Conservation (phyloP, 768 basidiomycete species). For the Lactifluus piperatus region DNA sequence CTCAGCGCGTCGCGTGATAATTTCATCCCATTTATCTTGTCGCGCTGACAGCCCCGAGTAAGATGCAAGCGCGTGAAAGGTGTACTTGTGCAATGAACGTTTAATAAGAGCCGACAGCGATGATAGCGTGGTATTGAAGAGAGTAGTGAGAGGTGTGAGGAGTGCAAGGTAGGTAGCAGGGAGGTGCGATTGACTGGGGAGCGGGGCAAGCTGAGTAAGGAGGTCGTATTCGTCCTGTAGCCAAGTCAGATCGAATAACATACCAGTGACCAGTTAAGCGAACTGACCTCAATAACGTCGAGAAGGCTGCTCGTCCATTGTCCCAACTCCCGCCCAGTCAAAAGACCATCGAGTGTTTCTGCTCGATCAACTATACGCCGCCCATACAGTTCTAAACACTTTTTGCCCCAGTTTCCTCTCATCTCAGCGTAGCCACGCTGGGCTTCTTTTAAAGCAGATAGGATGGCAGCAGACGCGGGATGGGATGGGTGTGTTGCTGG, state of each 20-base stretch:
- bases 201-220: conserved; percentile 52
- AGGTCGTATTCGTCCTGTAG: conserved; percentile 59
- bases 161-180: conserved; percentile 53
- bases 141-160: conserved; percentile 51
- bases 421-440: conserved; percentile 81
- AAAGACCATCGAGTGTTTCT: conserved; percentile 57
- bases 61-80: conserved; percentile 68
- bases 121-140: conserved; percentile 58
- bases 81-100: conserved; percentile 66
- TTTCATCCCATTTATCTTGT: conserved; percentile 59
- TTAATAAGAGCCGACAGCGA: conserved; percentile 62
- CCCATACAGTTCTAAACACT: conserved; percentile 63
- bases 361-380: conserved; percentile 62
- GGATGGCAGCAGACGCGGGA: conserved; percentile 58
- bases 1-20: conserved; percentile 43
- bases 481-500: conserved; percentile 80
- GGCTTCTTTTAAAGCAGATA: conserved; percentile 60
- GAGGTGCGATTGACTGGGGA: conserved; percentile 42
- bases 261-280: not conserved
- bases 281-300: conserved; percentile 53
- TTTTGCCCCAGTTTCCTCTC: conserved; percentile 71
- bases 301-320: conserved; percentile 61
- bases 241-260: not conserved
- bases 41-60: conserved; percentile 50
- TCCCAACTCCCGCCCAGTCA: conserved; percentile 62